Percentiles rank a stretch among this genome's conserved stretches.
Conservation (phyloP, 2,329 filamentous ascomycete species). For the Ophiostoma sp. region DNA sequence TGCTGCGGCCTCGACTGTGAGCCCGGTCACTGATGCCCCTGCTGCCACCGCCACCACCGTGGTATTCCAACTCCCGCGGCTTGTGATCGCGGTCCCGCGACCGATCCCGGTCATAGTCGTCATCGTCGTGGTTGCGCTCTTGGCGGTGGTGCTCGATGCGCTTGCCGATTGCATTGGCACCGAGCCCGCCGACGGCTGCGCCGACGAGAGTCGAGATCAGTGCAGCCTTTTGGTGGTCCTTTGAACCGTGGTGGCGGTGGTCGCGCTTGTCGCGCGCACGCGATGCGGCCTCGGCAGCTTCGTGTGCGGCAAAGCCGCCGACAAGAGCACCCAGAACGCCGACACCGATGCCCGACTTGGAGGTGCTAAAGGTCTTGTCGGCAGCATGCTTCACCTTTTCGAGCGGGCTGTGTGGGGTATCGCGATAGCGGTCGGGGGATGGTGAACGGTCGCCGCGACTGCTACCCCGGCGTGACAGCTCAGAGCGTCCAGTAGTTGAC, state of each 20-base stretch:
- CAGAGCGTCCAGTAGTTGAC: slow-evolving; percentile 12
- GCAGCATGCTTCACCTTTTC: slow-evolving; percentile 45
- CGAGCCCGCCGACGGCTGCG: slow-evolving; percentile 56
- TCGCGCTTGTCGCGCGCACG: slow-evolving; percentile 34
- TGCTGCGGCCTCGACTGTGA: neutral
- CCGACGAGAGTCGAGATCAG: slow-evolving; percentile 54
- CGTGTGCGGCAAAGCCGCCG: slow-evolving; percentile 54
- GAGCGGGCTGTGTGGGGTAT: slow-evolving; percentile 38
- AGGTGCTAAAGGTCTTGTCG: slow-evolving; percentile 50
- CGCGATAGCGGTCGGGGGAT: slow-evolving; percentile 23
- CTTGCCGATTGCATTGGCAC: slow-evolving; percentile 53
- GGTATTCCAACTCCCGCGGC: slow-evolving; percentile 23
- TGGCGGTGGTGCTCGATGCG: slow-evolving; percentile 43
- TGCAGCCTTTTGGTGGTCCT: slow-evolving; percentile 35
- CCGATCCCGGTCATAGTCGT: slow-evolving; percentile 37
- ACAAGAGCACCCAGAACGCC: slow-evolving; percentile 56
- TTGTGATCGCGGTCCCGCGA: slow-evolving; percentile 31
- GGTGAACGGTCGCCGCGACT: slow-evolving; percentile 12
- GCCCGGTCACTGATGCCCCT: slow-evolving; percentile 20
- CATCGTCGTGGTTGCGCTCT: slow-evolving; percentile 36
- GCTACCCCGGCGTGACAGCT: slow-evolving; percentile 18
- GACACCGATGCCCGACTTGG: slow-evolving; percentile 51
- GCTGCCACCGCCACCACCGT: slow-evolving; percentile 9
- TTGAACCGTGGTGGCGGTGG: slow-evolving; percentile 33
- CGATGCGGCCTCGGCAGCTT: slow-evolving; percentile 39